Evolutionary conservation across 768 basidiomycete genomes (phyloP).

Genomic region (Multifurca ochricompacta): DNA sequence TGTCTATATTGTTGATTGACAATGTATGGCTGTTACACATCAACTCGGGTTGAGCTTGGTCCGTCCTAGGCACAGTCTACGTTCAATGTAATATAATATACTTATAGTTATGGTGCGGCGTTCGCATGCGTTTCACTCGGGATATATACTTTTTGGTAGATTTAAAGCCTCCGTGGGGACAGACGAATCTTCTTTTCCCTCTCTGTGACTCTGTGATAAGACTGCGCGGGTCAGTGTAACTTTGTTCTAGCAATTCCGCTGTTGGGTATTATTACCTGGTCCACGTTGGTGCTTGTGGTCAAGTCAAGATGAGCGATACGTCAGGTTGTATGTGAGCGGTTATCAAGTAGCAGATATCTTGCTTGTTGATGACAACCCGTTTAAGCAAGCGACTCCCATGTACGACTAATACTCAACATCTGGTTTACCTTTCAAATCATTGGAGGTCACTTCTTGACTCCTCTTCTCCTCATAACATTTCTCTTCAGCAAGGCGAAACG

Average conservation of each 20-base stretch:
- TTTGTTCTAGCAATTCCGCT: neutral
- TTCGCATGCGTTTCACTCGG: too few relatives aligned
- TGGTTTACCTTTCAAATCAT: slow-evolving; percentile 9
- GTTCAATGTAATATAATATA: too few relatives aligned
- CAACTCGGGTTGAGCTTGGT: too few relatives aligned
- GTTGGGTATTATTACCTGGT: neutral
- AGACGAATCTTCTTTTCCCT: neutral
- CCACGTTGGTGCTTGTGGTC: neutral
- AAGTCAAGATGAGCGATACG: neutral
- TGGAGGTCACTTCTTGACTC: slow-evolving; percentile 6
- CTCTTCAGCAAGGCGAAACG: slow-evolving; percentile 8
- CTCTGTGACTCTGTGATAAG: neutral
- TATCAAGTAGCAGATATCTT: neutral
- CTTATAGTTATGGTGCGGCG: too few relatives aligned
- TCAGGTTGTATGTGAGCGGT: neutral
- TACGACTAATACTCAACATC: neutral
- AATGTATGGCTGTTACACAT: too few relatives aligned
- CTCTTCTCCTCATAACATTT: slow-evolving; percentile 12
- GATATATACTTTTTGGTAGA: neutral
- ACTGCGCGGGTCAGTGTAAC: too few relatives aligned
- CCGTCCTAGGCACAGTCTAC: too few relatives aligned
- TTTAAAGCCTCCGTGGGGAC: neutral
- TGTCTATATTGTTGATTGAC: too few relatives aligned
- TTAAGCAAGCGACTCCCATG: neutral
- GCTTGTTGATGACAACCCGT: neutral